A percentile compares a stretch with the other conserved stretches of the same genome.
Conservation (phyloP, 352 stramenopile species). For the Phytophthora palmivora region DNA sequence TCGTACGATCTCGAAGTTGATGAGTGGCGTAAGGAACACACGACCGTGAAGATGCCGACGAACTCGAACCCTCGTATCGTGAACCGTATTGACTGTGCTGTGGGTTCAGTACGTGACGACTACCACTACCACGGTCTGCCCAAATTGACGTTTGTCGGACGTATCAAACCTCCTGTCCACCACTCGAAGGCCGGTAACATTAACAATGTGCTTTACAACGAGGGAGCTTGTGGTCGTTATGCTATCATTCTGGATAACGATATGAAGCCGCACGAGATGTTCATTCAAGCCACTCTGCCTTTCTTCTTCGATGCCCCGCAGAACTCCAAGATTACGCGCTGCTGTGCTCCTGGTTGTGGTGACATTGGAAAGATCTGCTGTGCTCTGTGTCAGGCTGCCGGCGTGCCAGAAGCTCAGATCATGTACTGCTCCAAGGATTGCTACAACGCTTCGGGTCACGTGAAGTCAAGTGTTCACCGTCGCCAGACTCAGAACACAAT, state of each 20-base stretch:
- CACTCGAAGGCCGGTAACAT: slow-evolving; percentile 85
- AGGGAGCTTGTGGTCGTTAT: slow-evolving; percentile 71
- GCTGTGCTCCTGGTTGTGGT: slow-evolving; percentile 62
- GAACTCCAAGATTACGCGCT: slow-evolving; percentile 74
- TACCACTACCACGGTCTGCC: slow-evolving; percentile 71
- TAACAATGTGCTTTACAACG: slow-evolving; percentile 87
- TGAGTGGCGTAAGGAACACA: slow-evolving; percentile 78
- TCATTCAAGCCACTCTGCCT: slow-evolving; percentile 69
- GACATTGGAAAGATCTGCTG: slow-evolving; percentile 84
- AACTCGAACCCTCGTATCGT: slow-evolving; percentile 54
- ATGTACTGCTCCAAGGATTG: slow-evolving; percentile 86
- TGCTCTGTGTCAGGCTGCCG: slow-evolving; percentile 66
- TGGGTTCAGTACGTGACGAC: slow-evolving; percentile 74
- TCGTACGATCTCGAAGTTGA: slow-evolving; percentile 75
- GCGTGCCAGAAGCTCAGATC: slow-evolving; percentile 68
- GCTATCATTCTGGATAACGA: slow-evolving; percentile 85
- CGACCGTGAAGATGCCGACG: slow-evolving; percentile 71
- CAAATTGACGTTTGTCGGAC: slow-evolving; percentile 68
- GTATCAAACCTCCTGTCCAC: slow-evolving; percentile 76
- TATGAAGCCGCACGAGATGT: slow-evolving; percentile 86
- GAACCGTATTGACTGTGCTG: slow-evolving; percentile 57
- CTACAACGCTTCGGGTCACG: slow-evolving; percentile 74
- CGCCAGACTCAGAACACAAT: slow-evolving; percentile 77
- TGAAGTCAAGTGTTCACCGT: slow-evolving; percentile 68
- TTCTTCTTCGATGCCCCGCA: slow-evolving; percentile 78